Evolutionary conservation across 208 protist species (phyloP).

Genomic region (Acanthamoeba healyi): DNA sequence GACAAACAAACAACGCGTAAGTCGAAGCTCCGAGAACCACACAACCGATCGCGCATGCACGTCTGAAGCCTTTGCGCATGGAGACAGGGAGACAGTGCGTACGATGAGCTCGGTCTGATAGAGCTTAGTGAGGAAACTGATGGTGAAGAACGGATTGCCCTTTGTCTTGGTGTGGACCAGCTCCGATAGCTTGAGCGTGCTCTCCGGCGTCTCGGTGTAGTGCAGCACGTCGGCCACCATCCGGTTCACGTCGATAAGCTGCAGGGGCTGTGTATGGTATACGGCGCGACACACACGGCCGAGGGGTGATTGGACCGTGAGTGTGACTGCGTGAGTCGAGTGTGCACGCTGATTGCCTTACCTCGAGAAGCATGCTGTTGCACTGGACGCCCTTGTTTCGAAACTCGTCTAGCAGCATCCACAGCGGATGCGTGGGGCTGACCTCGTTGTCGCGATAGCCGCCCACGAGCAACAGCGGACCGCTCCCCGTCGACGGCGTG

Average conservation of each 20-base stretch:
- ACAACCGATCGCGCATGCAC: no score
- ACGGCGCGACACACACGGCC: no score
- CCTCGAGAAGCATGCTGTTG: constrained; percentile 19
- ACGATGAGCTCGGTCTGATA: constrained; percentile 57
- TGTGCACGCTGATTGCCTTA: no score
- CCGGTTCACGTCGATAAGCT: background rate
- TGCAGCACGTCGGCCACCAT: constrained; percentile 58
- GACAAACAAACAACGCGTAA: background rate
- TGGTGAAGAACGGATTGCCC: constrained; percentile 74
- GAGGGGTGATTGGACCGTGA: background rate
- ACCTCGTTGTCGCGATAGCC: constrained; percentile 66
- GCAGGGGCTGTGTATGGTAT: constrained; percentile 13
- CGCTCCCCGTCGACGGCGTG: constrained; percentile 4
- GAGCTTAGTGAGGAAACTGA: constrained; percentile 73
- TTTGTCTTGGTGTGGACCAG: constrained; percentile 52
- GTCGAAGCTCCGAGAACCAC: no score
- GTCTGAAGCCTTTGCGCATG: no score
- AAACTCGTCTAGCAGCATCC: constrained; percentile 61
- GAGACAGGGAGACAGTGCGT: background rate
- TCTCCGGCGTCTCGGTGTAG: background rate
- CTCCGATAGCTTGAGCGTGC: constrained; percentile 12
- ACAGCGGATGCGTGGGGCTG: constrained; percentile 47
- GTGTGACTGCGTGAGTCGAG: background rate
- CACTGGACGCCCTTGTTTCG: constrained; percentile 41
- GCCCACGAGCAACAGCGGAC: constrained; percentile 57